Evolutionary conservation across 768 basidiomycete genomes (phyloP).

Genomic region (Pilatotrama ljubarskyi): DNA sequence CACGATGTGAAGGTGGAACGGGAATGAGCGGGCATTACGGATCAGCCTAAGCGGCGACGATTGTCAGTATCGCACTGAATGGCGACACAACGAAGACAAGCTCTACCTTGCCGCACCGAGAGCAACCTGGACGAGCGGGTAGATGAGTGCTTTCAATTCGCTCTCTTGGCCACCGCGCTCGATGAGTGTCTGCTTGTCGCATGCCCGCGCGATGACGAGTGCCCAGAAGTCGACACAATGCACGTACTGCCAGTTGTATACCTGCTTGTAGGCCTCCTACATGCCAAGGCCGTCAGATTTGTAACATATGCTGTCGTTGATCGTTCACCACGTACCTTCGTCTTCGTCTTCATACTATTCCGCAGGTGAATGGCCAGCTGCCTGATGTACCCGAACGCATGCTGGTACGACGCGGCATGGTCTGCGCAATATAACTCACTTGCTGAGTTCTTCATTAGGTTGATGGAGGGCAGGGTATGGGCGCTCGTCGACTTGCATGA

Average conservation of each 20-base stretch:
- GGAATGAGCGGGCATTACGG: slow-evolving; percentile 88
- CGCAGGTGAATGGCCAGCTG: slow-evolving; percentile 92
- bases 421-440: slow-evolving; percentile 86
- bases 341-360: slow-evolving; percentile 86
- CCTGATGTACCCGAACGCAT: slow-evolving; percentile 94
- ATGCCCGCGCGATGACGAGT: slow-evolving; percentile 81
- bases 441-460: slow-evolving; percentile 97
- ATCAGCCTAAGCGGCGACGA: slow-evolving; percentile 70
- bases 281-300: background rate
- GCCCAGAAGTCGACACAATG: slow-evolving; percentile 98
- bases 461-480: slow-evolving; percentile 88
- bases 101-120: slow-evolving; percentile 90
- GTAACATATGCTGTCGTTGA: slow-evolving; percentile 3
- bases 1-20: slow-evolving; percentile 90
- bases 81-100: background rate
- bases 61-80: background rate
- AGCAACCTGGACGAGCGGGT: slow-evolving; percentile 93
- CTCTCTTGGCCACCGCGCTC: slow-evolving; percentile 61
- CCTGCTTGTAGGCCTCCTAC: slow-evolving; percentile 88
- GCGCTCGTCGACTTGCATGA: slow-evolving; percentile 82
- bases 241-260: slow-evolving; percentile 99
- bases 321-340: slow-evolving; percentile 55
- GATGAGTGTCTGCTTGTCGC: slow-evolving; percentile 56
- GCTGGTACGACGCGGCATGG: slow-evolving; percentile 79
- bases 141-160: slow-evolving; percentile 85